phyloP scores from a whole-genome alignment of 495 filamentous ascomycete genomes.

The Aspergillus steynii region DNA sequence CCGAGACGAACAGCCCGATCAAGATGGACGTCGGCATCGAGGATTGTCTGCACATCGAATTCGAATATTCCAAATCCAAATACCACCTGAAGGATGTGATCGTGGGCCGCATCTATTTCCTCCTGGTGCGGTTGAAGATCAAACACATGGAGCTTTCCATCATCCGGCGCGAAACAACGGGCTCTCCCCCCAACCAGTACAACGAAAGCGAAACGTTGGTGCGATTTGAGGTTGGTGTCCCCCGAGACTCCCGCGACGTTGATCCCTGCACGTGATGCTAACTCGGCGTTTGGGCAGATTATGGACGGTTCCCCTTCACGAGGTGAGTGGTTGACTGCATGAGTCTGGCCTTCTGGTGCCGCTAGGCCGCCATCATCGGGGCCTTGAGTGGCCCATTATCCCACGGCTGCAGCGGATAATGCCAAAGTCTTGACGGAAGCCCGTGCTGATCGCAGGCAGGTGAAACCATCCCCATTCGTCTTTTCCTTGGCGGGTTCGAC shows the following conservation, averaged over 20 bases:
- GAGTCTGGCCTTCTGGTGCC: neutral
- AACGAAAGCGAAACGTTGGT: constrained; percentile 99
- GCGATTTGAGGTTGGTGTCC: constrained; percentile 71
- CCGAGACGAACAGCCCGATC: constrained; percentile 96
- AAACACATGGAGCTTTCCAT: constrained; percentile 99
- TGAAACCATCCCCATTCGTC: constrained; percentile 95
- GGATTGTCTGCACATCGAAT: constrained; percentile 98
- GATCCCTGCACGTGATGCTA: neutral
- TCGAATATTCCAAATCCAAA: constrained; percentile 98
- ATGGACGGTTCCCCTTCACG: constrained; percentile 98
- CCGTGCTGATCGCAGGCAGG: constrained; percentile 47
- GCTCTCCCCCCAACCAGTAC: constrained; percentile 99
- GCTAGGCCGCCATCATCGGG: neutral
- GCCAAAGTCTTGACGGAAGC: neutral
- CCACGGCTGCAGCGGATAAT: neutral
- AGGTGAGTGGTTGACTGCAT: constrained; percentile 48
- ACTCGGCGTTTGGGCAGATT: constrained; percentile 58
- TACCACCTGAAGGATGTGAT: constrained; percentile 99
- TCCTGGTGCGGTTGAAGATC: constrained; percentile 97
- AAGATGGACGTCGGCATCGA: constrained; percentile 99
- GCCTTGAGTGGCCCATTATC: neutral
- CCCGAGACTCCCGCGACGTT: constrained; percentile 4
- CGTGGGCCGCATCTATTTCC: constrained; percentile 97
- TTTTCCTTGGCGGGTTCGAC: constrained; percentile 98
- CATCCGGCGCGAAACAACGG: constrained; percentile 94